Percentiles rank a stretch among this genome's conserved stretches.
Conservation (phyloP, 345 rosid species). For the Linum usitatissimum region DNA sequence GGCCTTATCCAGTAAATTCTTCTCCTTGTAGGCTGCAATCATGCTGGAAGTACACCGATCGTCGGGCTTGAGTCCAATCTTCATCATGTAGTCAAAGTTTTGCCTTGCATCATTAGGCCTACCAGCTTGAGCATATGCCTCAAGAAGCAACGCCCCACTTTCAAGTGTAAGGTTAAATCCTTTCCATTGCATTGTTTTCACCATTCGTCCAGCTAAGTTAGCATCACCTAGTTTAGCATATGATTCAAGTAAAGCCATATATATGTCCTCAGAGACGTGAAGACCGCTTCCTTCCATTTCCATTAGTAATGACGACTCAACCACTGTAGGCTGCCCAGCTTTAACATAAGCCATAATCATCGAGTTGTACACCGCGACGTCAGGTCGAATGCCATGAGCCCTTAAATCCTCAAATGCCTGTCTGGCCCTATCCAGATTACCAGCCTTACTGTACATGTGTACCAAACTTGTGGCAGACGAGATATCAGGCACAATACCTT, state of each 20-base stretch:
- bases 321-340: constrained; percentile 43
- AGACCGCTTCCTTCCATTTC: constrained; percentile 47
- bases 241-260: constrained; percentile 58
- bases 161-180: constrained; percentile 38
- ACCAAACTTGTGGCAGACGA: constrained; percentile 37
- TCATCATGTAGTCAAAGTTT: constrained; percentile 47
- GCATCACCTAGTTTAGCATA: constrained; percentile 42
- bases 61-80: constrained; percentile 47
- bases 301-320: constrained; percentile 39
- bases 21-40: constrained; percentile 50
- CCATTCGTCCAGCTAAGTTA: constrained; percentile 35
- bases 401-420: constrained; percentile 55
- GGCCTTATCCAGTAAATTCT: constrained; percentile 62
- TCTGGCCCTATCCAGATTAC: constrained; percentile 53
- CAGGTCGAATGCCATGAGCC: constrained; percentile 55
- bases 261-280: constrained; percentile 42
- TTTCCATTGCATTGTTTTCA: constrained; percentile 33
- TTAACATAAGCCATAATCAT: constrained; percentile 70
- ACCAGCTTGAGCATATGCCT: constrained; percentile 40
- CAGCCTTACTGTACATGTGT: constrained; percentile 64
- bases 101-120: constrained; percentile 50
- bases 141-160: constrained; percentile 46
- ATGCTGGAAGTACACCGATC: constrained; percentile 51
- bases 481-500: constrained; percentile 53
- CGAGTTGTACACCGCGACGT: constrained; percentile 40